Evolutionary conservation across 169 alveolate genomes (phyloP), one percentile per base, ranked within the genome.

Genomic region (Prorocentrum cordatum): DNA sequence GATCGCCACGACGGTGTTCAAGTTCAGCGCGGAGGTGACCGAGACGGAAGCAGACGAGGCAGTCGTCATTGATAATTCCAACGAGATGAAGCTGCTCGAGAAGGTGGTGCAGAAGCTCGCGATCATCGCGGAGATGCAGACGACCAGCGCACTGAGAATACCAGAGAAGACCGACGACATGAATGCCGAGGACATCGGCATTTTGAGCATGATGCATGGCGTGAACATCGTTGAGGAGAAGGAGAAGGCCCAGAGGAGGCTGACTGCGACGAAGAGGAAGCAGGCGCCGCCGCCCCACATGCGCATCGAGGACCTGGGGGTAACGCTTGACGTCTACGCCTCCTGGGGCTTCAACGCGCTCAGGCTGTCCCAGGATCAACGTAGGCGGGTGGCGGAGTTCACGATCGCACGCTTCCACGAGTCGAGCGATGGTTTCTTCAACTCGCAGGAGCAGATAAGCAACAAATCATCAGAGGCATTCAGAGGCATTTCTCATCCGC

Each of bases 91-190:
- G 42, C 90, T 80, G 33, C 33, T 80, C 36, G 90, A 80, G 79
- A 80, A 64, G 90, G 90, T 58, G 6, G 90, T 80, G 68, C 77
- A 80, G 50, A 80, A 80, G 90, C 68, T 80, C 50, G 90, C 90
- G 20, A 64, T 64, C 68, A 64, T 80, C 29, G 90, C 90, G n/a
- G 90, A 80, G 31, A 66, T 80, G 5, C 90, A 80, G 18, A 77
- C 87, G 2, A 54, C 87, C 24, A 66, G 87, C 1, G n/a, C n/a
- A n/a, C n/a, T n/a, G n/a, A 66, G 42, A 0, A 73, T 77, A 33
- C 87, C 87, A 7, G 87, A 77, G 16, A 66, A 77, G 45, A 77
- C 87, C 1, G 87, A 77, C 75, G 88, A 77, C 75, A 77, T 77
- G 88, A 39, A 73, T 7, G 90, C 61, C 29, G 90, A 82, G 31